phyloP scores from a whole-genome alignment of 495 filamentous ascomycete genomes.

The Pseudoneurospora amorphoporcata region DNA sequence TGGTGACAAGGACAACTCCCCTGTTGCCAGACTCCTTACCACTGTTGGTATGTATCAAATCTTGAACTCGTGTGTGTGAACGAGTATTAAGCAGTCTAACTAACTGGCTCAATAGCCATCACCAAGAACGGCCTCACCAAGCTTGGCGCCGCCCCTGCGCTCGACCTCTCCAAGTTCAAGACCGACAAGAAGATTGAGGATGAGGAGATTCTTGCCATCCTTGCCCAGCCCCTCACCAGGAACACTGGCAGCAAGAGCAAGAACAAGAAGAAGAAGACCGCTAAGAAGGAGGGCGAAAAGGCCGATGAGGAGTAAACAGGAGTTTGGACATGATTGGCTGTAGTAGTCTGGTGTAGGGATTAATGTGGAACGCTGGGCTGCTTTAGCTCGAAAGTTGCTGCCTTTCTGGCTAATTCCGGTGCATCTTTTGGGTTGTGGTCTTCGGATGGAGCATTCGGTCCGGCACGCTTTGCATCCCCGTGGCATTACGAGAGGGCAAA shows the following conservation, averaged over 20 bases:
- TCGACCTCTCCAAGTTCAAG: constrained; percentile 70
- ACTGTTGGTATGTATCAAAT: constrained; percentile 67
- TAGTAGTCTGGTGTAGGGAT: not conserved
- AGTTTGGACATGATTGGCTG: not conserved
- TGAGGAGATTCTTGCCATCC: constrained; percentile 85
- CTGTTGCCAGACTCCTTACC: constrained; percentile 77
- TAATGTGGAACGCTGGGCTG: not conserved
- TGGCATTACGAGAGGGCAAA: not conserved
- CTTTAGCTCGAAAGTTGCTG: not conserved
- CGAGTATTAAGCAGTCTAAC: constrained; percentile 2
- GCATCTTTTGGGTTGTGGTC: not conserved
- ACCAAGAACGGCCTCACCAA: constrained; percentile 94
- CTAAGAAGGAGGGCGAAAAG: constrained; percentile 54
- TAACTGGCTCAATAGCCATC: constrained; percentile 53
- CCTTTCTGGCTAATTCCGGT: not conserved
- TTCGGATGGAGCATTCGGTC: not conserved
- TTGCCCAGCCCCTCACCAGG: constrained; percentile 72
- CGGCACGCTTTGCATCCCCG: not conserved
- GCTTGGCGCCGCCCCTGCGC: constrained; percentile 60
- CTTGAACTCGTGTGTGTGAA: constrained; percentile 1
- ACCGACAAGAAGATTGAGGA: constrained; percentile 96
- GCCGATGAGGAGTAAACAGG: constrained; percentile 13
- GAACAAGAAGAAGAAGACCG: constrained; percentile 75
- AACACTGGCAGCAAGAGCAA: constrained; percentile 75
- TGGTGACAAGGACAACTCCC: constrained; percentile 75